Base-by-base conservation (phyloP, 345 rosid species). In the Clausena lansium region DNA sequence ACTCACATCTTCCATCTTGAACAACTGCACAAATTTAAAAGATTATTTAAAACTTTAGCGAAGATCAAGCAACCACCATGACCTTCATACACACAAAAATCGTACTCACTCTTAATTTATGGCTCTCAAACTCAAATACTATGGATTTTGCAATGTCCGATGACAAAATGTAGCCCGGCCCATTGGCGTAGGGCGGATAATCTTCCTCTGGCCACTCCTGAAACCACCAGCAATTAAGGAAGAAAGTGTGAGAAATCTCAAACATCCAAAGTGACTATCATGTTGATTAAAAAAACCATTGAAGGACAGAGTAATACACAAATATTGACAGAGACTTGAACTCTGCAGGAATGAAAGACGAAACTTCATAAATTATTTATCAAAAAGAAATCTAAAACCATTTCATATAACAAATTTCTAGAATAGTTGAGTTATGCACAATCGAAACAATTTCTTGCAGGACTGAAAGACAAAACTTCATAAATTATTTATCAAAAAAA, bases 131-230 rank as follows among this genome's bases (percentile, higher is more conserved):
- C 87, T 92, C 89, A 0, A 89, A 83, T 32, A 89, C 94, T n/a
- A 95, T 87, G 86, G 87, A 95, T 41, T 72, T 78, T 0, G 93
- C 96, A 67, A 95, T 91, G 85, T 95, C 96, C 2, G 92, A 85
- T 25, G 98, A 92, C 60, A 92, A 76, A 66, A 95, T 85, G 78
- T 95, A 95, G 78, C 97, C 98, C 0, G 99, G 99, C 30, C 99
- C 99, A 73, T 95, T 95, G 39, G 99, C 99, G 55, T 93, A 93
- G 22, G 94, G 98, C 9, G 99, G 99, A 82, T 95, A 92, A 75
- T 88, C 98, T 88, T 93, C 98, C 86, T 91, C 97, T n/a, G 95
- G 93, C 98, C 99, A 95, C 77, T 95, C 99, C 98, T 95, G 84
- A 64, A 81, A 81, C 19, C 62, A 82, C 70, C 76, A 78, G 52